phyloP scores from a whole-genome alignment of 345 rosid species.

The Arabidopsis arenosa region DNA sequence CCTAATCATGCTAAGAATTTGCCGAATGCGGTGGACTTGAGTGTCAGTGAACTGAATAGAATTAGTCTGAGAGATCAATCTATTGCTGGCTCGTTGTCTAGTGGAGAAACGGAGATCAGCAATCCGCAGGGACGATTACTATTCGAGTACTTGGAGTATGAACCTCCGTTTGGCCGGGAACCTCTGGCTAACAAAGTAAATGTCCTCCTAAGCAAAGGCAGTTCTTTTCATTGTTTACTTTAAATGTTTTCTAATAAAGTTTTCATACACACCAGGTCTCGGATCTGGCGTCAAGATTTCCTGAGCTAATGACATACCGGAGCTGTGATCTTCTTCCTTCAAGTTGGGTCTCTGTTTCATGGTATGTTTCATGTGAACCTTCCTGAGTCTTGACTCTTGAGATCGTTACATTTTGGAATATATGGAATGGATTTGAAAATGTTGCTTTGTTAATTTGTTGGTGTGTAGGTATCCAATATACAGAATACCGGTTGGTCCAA shows the following conservation, averaged over 20 bases:
- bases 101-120: constrained; percentile 65
- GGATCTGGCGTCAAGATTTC: constrained; percentile 77
- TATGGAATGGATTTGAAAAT: not conserved
- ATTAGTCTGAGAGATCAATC: constrained; percentile 53
- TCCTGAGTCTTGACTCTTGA: not conserved
- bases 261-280: constrained; percentile 54
- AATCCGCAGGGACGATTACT: constrained; percentile 57
- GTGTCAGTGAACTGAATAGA: constrained; percentile 54
- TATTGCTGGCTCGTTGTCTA: constrained; percentile 53
- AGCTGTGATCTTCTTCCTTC: constrained; percentile 83
- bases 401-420: not conserved
- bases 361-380: constrained; percentile 51
- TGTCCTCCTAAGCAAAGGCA: not conserved
- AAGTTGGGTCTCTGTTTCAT: constrained; percentile 97
- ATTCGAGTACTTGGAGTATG: constrained; percentile 80
- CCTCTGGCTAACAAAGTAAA: constrained; percentile 82
- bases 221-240: not conserved
- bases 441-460: not conserved
- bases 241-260: not conserved
- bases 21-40: constrained; percentile 43
- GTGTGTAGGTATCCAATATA: constrained; percentile 78
- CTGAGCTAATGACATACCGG: constrained; percentile 68
- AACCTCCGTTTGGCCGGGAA: constrained; percentile 80
- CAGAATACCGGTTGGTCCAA: constrained; percentile 84
- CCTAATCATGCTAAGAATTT: constrained; percentile 46